A percentile compares a stretch with the other conserved stretches of the same genome.
phyloP scores from a whole-genome alignment of 2,329 filamentous ascomycete genomes.

The Pleoardoris graminearum region DNA sequence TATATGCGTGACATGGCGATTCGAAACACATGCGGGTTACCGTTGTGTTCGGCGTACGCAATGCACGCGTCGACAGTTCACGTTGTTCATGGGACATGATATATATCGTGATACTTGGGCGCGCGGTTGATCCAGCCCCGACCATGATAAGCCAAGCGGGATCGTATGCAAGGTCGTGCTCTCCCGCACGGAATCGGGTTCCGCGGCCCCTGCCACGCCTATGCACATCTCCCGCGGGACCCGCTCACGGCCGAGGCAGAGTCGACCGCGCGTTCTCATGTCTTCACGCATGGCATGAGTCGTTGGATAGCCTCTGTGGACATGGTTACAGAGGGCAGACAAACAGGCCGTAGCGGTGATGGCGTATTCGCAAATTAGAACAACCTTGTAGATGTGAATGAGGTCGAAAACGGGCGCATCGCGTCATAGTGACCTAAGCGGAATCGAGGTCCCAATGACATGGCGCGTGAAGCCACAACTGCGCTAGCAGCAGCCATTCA shows the following conservation, averaged over 20 bases:
- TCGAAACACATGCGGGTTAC: too few relatives aligned
- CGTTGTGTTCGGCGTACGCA: too few relatives aligned
- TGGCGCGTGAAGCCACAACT: not conserved
- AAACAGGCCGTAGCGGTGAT: not conserved
- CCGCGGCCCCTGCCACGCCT: slow-evolving; percentile 2
- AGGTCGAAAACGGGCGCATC: not conserved
- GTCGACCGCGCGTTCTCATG: too few relatives aligned
- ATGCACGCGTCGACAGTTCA: too few relatives aligned
- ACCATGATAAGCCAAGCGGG: too few relatives aligned
- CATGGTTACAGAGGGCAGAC: not conserved
- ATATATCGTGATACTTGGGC: too few relatives aligned
- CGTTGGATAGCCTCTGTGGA: not conserved
- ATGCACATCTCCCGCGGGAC: slow-evolving; percentile 6
- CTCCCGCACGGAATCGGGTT: not conserved
- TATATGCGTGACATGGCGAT: too few relatives aligned
- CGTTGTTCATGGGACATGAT: too few relatives aligned
- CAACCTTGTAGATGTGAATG: not conserved
- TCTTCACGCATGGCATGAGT: too few relatives aligned
- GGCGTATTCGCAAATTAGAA: not conserved
- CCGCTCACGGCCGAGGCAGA: not conserved
- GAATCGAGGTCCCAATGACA: not conserved
- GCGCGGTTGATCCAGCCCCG: too few relatives aligned
- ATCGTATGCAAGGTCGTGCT: not conserved
- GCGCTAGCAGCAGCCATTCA: not conserved
- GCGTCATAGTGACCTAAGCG: slow-evolving; percentile 10